Evolutionary conservation across 345 rosid genomes (phyloP).

Genomic region (Eucalyptus decipiens): DNA sequence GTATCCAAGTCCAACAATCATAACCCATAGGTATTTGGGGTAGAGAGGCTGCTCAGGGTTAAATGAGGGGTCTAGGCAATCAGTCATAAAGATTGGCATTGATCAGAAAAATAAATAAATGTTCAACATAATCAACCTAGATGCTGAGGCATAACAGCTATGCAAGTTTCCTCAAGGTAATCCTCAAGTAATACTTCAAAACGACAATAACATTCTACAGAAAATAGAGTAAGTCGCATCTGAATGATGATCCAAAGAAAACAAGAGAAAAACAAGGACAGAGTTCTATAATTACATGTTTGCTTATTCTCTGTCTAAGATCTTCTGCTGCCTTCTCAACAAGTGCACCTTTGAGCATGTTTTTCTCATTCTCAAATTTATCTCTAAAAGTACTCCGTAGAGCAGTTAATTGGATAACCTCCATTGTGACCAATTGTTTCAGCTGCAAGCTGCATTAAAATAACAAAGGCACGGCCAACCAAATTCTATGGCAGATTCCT

Average conservation of each 20-base stretch:
- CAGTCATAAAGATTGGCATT: too few species aligned
- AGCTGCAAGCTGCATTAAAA: too few species aligned
- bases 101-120: not conserved
- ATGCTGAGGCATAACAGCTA: slow-evolving; percentile 73
- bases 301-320: slow-evolving; percentile 74
- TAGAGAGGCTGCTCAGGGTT: not conserved
- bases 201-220: slow-evolving; percentile 89
- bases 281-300: slow-evolving; percentile 44
- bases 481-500: too few species aligned
- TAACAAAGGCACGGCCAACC: too few species aligned
- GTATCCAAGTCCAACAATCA: not conserved
- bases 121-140: slow-evolving; percentile 24
- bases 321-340: too few species aligned
- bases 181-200: slow-evolving; percentile 81
- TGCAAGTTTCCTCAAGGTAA: slow-evolving; percentile 79
- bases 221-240: not conserved
- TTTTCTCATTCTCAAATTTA: too few species aligned
- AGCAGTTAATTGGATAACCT: too few species aligned
- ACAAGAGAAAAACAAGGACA: not conserved
- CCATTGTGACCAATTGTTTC: too few species aligned
- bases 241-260: not conserved
- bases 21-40: not conserved
- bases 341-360: too few species aligned
- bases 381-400: too few species aligned
- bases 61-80: not conserved